Percentiles rank a stretch among this genome's conserved stretches.
phyloP scores from a whole-genome alignment of 2,329 filamentous ascomycete species.

The Magnaporthiopsis rhizophila region DNA sequence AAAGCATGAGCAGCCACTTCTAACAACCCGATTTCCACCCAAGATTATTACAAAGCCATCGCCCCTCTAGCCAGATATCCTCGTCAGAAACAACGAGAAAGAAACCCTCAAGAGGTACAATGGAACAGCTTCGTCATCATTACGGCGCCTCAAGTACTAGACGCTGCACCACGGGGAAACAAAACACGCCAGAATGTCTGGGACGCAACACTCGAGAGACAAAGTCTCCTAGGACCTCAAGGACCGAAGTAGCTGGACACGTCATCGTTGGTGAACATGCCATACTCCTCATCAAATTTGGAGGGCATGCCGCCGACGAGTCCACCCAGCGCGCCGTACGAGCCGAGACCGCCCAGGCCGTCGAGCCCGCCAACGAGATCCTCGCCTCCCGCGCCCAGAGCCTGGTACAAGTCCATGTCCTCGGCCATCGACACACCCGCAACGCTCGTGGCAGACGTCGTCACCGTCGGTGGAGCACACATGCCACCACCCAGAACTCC shows the following conservation, averaged over 20 bases:
- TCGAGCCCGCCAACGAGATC: constrained; percentile 31
- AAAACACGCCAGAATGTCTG: background rate
- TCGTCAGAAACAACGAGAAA: background rate
- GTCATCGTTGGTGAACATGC: constrained; percentile 39
- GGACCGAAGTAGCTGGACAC: constrained; percentile 46
- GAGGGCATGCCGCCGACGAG: constrained; percentile 32
- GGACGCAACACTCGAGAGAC: background rate
- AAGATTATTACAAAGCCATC: background rate
- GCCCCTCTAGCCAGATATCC: background rate
- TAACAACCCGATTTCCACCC: background rate
- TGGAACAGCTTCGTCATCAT: background rate
- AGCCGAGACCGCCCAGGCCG: constrained; percentile 7
- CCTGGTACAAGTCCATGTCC: constrained; percentile 37
- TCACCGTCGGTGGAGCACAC: constrained; percentile 23
- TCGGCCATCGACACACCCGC: constrained; percentile 16
- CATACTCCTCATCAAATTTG: constrained; percentile 48
- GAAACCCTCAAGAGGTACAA: background rate
- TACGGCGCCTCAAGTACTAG: background rate
- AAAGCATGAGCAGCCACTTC: background rate
- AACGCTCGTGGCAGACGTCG: constrained; percentile 10
- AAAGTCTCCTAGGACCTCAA: background rate
- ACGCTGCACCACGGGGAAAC: background rate
- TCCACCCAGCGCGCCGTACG: background rate
- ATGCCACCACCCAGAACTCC: constrained; percentile 7
- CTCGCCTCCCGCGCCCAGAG: constrained; percentile 34